These are phyloP conservation scores for Pseudogymnoascus sp. DNA, from an alignment of 2,329 filamentous ascomycete genomes.

Conservation along the genomic window DNA sequence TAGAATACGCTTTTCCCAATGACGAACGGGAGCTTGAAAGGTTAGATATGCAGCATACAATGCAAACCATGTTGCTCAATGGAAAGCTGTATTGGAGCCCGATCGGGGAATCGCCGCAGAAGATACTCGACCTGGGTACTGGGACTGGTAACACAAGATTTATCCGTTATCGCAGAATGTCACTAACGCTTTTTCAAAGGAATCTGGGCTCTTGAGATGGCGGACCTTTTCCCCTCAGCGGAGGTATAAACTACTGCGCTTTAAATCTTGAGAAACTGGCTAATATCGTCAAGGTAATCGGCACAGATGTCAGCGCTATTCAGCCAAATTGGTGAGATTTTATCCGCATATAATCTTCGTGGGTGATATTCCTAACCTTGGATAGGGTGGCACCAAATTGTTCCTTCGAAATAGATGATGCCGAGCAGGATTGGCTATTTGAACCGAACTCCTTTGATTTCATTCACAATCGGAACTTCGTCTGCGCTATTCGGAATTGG, in stretches of 20 bases:
- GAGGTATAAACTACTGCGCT: background rate
- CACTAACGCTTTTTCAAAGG: background rate
- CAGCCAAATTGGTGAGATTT: constrained; percentile 7
- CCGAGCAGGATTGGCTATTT: constrained; percentile 15
- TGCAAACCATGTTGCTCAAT: background rate
- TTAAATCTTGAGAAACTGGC: background rate
- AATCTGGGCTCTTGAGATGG: background rate
- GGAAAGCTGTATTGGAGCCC: background rate
- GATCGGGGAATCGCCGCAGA: constrained; percentile 10
- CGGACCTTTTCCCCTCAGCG: background rate
- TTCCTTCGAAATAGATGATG: constrained; percentile 21
- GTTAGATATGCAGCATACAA: background rate
- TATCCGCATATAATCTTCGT: background rate
- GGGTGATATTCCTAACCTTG: background rate
- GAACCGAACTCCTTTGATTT: constrained; percentile 17
- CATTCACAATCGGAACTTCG: constrained; percentile 12
- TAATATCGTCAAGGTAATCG: background rate
- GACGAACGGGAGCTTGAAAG: constrained; percentile 24
- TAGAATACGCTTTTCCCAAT: constrained; percentile 24
- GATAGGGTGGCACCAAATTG: constrained; percentile 16
- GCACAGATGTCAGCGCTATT: constrained; percentile 2
- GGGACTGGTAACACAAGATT: constrained; percentile 15
- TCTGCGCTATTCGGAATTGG: background rate
- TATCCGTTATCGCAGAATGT: background rate
- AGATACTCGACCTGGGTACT: constrained; percentile 19